A percentile compares a stretch with the other conserved stretches of the same genome.
phyloP scores from a whole-genome alignment of 257 asterid species.

The Solanum chiquidenum region DNA sequence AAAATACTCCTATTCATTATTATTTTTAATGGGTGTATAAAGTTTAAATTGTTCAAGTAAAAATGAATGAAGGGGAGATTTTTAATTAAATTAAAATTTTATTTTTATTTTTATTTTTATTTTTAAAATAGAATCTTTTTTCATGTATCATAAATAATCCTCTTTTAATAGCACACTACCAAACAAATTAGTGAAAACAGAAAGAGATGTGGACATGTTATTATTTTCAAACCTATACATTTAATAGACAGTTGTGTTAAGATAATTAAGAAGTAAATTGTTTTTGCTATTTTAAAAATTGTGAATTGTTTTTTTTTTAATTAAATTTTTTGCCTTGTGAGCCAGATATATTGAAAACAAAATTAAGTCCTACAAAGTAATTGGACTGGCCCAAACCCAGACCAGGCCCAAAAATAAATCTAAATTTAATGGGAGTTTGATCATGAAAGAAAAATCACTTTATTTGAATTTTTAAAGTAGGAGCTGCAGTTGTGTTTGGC shows the following conservation, averaged over 20 bases:
- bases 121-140: neutral
- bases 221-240: neutral
- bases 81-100: neutral
- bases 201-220: neutral
- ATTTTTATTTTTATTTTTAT: neutral
- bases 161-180: neutral
- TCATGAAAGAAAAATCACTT: too few species aligned
- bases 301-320: neutral
- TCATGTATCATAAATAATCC: neutral
- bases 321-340: neutral
- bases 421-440: neutral
- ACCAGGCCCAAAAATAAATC: neutral
- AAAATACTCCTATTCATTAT: neutral
- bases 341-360: neutral
- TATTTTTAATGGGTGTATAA: neutral
- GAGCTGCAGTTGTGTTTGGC: neutral
- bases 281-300: neutral
- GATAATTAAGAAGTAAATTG: neutral
- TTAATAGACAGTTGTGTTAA: neutral
- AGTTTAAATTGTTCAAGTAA: neutral
- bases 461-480: too few species aligned
- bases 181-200: neutral
- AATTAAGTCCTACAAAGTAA: neutral
- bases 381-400: neutral
- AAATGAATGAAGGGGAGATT: neutral